phyloP scores from a whole-genome alignment of 2,329 filamentous ascomycete species.

The Aspergillus sp. region DNA sequence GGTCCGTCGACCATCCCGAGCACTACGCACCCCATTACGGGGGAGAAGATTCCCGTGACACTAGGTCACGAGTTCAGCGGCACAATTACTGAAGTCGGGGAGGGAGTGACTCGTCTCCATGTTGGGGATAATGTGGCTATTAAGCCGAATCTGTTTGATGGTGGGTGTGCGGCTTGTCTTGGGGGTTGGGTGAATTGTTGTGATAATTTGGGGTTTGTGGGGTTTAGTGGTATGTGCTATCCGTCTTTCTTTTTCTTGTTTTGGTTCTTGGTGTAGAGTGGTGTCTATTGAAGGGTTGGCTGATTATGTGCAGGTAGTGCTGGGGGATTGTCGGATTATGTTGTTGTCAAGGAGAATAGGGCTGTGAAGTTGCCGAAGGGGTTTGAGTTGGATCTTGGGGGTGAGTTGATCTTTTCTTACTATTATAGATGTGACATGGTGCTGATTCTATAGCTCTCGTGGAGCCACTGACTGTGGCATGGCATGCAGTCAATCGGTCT shows the following conservation, averaged over 20 bases:
- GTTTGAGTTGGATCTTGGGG: constrained; percentile 25
- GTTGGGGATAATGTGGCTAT: constrained; percentile 61
- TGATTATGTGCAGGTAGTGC: constrained; percentile 20
- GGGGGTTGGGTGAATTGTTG: constrained; percentile 61
- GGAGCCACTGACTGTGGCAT: constrained; percentile 64
- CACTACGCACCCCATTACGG: constrained; percentile 59
- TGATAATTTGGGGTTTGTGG: constrained; percentile 57
- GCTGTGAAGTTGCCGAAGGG: constrained; percentile 26
- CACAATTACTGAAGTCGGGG: constrained; percentile 60
- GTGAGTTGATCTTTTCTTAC: constrained; percentile 14
- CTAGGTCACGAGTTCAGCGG: constrained; percentile 69
- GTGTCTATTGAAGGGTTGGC: background rate
- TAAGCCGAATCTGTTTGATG: constrained; percentile 62
- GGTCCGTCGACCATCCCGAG: constrained; percentile 53
- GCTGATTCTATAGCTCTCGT: constrained; percentile 51
- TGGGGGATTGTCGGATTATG: constrained; percentile 34
- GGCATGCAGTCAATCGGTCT: constrained; percentile 60
- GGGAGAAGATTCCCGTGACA: constrained; percentile 59
- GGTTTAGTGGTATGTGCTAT: constrained; percentile 44
- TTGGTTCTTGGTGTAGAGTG: background rate
- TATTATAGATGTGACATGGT: background rate
- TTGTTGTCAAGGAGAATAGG: constrained; percentile 25
- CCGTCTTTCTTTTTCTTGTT: background rate
- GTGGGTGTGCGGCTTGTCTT: constrained; percentile 57
- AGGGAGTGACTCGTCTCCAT: constrained; percentile 49